These are phyloP conservation scores for Lagenidium sp. DNA, from an alignment of 352 stramenopile species.

Conservation along the genomic window DNA sequence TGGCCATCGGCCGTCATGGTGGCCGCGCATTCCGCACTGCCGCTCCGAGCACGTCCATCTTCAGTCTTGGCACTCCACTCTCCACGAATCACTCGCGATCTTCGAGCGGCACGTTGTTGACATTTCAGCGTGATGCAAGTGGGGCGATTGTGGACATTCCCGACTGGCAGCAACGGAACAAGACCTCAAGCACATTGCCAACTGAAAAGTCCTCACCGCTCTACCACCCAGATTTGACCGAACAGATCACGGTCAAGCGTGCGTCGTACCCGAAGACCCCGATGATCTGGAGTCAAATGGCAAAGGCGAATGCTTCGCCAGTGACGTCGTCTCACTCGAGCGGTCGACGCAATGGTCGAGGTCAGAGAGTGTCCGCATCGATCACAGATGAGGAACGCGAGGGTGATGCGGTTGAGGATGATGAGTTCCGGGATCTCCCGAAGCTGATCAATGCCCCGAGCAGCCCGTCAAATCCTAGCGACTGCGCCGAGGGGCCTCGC, in stretches of 20 bases:
- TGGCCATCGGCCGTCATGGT: constrained; percentile 50
- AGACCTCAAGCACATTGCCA: constrained; percentile 11
- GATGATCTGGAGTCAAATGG: constrained; percentile 12
- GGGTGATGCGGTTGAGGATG: background rate
- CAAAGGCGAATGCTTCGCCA: constrained; percentile 5
- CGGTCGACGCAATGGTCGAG: background rate
- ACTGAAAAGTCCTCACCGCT: constrained; percentile 12
- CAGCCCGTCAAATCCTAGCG: constrained; percentile 1
- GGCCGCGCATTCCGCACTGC: constrained; percentile 35
- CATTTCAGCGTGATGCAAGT: constrained; percentile 13
- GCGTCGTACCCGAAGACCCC: constrained; percentile 12
- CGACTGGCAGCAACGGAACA: constrained; percentile 5
- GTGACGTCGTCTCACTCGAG: too few relatives aligned
- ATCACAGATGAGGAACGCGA: constrained; percentile 5
- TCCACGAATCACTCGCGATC: constrained; percentile 10
- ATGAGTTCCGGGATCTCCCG: constrained; percentile 1
- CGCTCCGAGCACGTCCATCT: constrained; percentile 52
- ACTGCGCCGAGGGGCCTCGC: background rate
- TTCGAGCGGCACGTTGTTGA: constrained; percentile 10
- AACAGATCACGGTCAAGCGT: constrained; percentile 11
- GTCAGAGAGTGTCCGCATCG: constrained; percentile 1
- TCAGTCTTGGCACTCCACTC: constrained; percentile 43
- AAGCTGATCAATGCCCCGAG: constrained; percentile 3
- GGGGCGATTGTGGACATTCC: constrained; percentile 8
- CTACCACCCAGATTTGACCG: constrained; percentile 9